Percentiles rank a stretch among this genome's conserved stretches.
phyloP scores from a whole-genome alignment of 1,284 basidiomycete species.

The Agaricales sp. region DNA sequence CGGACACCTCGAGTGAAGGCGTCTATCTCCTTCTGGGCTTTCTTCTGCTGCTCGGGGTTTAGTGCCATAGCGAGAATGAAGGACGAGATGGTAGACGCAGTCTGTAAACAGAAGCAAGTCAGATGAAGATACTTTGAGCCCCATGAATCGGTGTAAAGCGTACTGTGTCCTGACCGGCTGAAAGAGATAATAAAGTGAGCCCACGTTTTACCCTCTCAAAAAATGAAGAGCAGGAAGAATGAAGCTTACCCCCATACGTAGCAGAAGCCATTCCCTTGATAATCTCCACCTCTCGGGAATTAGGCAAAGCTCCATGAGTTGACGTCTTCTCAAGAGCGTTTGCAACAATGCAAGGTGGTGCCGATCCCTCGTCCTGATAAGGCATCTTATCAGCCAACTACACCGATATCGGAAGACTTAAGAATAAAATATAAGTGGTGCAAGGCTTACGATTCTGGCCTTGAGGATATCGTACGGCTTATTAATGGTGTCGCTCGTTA shows the following conservation, averaged over 20 bases:
- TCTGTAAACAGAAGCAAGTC: slow-evolving; percentile 13
- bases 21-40: slow-evolving; percentile 32
- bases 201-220: background rate
- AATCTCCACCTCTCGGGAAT: background rate
- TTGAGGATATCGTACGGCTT: background rate
- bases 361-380: background rate
- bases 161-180: slow-evolving; percentile 2
- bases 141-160: background rate
- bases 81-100: slow-evolving; percentile 26
- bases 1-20: slow-evolving; percentile 25
- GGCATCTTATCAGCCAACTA: too few relatives aligned
- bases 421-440: background rate
- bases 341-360: background rate
- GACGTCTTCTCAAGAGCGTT: background rate
- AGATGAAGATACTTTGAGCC: background rate
- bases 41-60: slow-evolving; percentile 29
- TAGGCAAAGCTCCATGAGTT: too few relatives aligned
- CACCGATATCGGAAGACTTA: background rate
- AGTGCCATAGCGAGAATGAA: slow-evolving; percentile 33
- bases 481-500: background rate
- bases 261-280: background rate
- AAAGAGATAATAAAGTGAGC: background rate
- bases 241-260: background rate
- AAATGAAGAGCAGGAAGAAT: too few relatives aligned
- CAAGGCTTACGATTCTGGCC: background rate